Evolutionary conservation across 2,329 filamentous ascomycete genomes (phyloP), one percentile per base, ranked within the genome.

Genomic region (Mycogone perniciosa): DNA sequence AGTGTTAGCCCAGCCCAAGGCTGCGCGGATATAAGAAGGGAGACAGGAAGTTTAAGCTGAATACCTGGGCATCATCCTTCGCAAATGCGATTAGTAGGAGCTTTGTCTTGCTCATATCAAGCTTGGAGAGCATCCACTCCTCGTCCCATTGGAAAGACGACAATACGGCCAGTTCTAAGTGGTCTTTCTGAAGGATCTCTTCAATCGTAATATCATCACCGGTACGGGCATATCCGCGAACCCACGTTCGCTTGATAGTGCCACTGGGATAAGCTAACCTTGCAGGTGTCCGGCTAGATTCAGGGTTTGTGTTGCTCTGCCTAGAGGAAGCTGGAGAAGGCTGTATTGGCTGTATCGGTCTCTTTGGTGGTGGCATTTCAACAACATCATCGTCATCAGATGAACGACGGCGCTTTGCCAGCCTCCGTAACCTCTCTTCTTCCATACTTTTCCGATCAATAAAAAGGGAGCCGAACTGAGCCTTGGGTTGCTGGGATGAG

Each of bases 121-220:
- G 66, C 64, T 93, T 95, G 5, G 74, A 77, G 30, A 92, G 66
- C 41, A 93, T 66, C 88, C 89, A 96, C 30, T 86, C 78, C 10
- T 85, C 79, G 56, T 97, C 86, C 83, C 88, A 93, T 63, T 92
- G 82, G 59, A 87, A 97, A 0, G 92, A 88, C 59, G 90, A 95
- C 5, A 97, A 71, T 0, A 97, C 79, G 1, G 89, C 91, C 37
- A 89, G 79, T 46, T 87, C 74, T 7, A 97, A 73, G 9, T 84
- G 76, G 2, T 80, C 70, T 54, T 81, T 84, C 64, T 95, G 86
- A 1, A 96, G 68, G 0, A 96, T 80, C 64, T 96, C 90, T 60
- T 95, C 89, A 38, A 97, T 83, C 54, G 84, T 93, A 63, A 97
- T 89, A 55, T 95, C 89, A 54, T 90, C 79, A 4, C 72, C 73